Conservation (phyloP, 768 basidiomycete genomes). For the Lactarius quietus region DNA sequence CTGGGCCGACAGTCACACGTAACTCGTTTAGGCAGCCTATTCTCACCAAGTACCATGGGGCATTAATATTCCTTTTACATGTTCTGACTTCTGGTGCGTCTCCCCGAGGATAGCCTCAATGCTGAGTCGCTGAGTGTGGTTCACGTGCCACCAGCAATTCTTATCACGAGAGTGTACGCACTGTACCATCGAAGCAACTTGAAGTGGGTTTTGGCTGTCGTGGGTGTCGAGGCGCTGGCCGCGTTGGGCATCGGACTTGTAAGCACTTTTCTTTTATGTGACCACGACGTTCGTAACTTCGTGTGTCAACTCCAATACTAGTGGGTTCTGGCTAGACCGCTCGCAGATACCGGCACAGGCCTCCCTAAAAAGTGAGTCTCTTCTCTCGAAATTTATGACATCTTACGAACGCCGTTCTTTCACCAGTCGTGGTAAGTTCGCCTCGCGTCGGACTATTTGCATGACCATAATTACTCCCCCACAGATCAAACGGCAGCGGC, state of each 20-base stretch:
- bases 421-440: slow-evolving; percentile 1
- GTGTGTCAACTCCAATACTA: neutral
- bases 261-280: neutral
- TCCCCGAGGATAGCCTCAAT: neutral
- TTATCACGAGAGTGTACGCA: slow-evolving; percentile 29
- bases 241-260: neutral
- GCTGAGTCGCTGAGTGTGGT: neutral
- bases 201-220: slow-evolving; percentile 22
- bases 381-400: neutral
- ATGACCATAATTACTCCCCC: neutral
- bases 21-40: neutral
- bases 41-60: neutral
- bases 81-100: slow-evolving; percentile 1
- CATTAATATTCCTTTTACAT: neutral
- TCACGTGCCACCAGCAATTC: slow-evolving; percentile 17
- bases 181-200: slow-evolving; percentile 30
- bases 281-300: neutral
- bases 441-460: neutral
- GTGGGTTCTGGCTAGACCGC: neutral
- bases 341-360: neutral
- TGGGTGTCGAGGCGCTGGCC: slow-evolving; percentile 9
- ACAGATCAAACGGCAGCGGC: slow-evolving; percentile 26
- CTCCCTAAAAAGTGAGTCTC: neutral
- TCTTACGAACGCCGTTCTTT: neutral
- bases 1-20: neutral